phyloP scores from a whole-genome alignment of 2,329 filamentous ascomycete genomes.

The Cadophora gregata region DNA sequence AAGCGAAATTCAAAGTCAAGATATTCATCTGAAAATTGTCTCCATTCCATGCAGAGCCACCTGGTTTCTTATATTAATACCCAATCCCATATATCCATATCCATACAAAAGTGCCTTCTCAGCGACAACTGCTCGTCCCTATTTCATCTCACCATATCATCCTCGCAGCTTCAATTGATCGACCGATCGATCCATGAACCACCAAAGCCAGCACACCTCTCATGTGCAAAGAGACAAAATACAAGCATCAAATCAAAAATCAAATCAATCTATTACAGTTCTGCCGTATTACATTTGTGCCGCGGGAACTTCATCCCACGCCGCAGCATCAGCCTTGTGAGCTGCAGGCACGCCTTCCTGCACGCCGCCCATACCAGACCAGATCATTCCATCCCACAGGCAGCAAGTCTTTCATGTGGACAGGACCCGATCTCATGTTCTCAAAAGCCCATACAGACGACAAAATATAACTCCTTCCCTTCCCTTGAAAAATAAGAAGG shows the following conservation, averaged over 20 bases:
- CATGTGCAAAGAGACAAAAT: constrained; percentile 19
- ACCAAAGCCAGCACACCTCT: constrained; percentile 1
- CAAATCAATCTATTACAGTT: constrained; percentile 41
- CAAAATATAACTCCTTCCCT: constrained; percentile 33
- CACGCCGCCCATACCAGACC: neutral
- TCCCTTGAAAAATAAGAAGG: constrained; percentile 24
- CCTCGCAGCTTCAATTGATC: neutral
- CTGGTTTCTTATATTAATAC: constrained; percentile 38
- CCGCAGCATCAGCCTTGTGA: constrained; percentile 23
- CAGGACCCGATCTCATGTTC: neutral
- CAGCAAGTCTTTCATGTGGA: neutral
- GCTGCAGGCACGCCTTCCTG: neutral
- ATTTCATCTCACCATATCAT: constrained; percentile 8
- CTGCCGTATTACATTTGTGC: constrained; percentile 38
- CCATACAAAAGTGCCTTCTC: constrained; percentile 31
- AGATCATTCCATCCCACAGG: neutral
- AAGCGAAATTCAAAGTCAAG: no score
- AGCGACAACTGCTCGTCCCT: neutral
- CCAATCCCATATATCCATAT: constrained; percentile 27
- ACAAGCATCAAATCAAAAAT: constrained; percentile 27
- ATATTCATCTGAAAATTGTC: constrained; percentile 1
- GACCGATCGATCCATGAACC: neutral
- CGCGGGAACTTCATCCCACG: neutral
- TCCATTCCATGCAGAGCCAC: constrained; percentile 24
- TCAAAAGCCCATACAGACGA: neutral